Base-by-base conservation (phyloP, 2,329 filamentous ascomycete genomes). In the Periconia sp. region DNA sequence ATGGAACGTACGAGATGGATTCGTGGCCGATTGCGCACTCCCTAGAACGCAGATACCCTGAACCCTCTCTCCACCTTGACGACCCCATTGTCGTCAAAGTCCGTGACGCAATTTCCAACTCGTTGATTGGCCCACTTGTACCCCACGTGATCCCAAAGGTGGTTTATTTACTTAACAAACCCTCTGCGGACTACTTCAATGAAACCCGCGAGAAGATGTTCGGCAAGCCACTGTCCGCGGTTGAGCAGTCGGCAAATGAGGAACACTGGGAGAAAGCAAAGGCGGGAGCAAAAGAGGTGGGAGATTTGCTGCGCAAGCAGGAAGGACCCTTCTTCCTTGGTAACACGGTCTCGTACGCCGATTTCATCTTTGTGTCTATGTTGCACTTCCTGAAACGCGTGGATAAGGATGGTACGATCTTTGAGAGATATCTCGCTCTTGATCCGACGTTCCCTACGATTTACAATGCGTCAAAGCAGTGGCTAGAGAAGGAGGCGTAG, bases 1-100 rank as follows among this genome's bases (percentile, higher is more conserved):
- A 85, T 45, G 84, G 82, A 17, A 81, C 68, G 1, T 86, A 82
- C 62, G 59, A 87, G 8, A 88, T 86, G 82, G 86, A 91, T 65
- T 88, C 85, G 1, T 76, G 73, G 56, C 72, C 74, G 42, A 91
- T 91, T 57, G 85, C 82, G 14, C 59, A 65, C 3, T 76, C 76
- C n/a, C 76, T 91, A 33, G 87, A 91, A 63, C 73, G 78, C 49
- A 71, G 74, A 0, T 76, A 88, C 58, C 87, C 87, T 0, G 69
- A 76, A 19, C 86, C 86, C 0, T 75, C 82, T 0, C 66, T 89
- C 1, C 79, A 82, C 56, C 74, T 89, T 2, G 80, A 87, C 60
- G 79, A 82, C 0, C 79, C 81, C 0, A 71, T 79, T 40, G 73
- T 81, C 1, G 42, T 69, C 41, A 77, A 76, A 56, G 65, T 87